Conservation (phyloP, 129 eudicot species). For the Artemisia annua region DNA sequence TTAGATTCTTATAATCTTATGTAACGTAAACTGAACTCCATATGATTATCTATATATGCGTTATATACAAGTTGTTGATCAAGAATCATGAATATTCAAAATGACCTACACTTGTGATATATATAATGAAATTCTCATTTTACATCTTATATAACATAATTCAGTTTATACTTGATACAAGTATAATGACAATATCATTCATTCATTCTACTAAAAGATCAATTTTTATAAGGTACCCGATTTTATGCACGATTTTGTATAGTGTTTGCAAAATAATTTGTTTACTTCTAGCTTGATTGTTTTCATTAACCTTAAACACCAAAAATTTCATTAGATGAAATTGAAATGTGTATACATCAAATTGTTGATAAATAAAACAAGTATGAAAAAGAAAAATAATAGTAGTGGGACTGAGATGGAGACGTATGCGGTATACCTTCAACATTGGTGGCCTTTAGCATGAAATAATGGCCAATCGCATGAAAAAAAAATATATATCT, state of each 20-base stretch:
- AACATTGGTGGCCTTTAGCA: conserved; percentile 22
- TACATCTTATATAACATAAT: not conserved
- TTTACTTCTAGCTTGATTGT: no score
- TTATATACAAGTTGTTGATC: not conserved
- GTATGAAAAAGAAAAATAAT: not conserved
- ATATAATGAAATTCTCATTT: not conserved
- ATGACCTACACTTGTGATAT: not conserved
- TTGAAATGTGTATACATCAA: no score
- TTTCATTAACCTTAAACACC: no score
- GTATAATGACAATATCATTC: no score
- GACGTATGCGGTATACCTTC: conserved; percentile 2
- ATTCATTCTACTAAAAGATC: no score
- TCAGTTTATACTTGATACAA: no score
- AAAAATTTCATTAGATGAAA: no score
- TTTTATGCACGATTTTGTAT: no score
- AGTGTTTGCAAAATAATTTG: no score
- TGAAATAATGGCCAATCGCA: conserved; percentile 26
- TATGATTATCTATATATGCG: not conserved
- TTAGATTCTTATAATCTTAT: conserved; percentile 23
- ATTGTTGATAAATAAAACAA: no score
- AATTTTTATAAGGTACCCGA: no score
- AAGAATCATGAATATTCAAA: conserved; percentile 16
- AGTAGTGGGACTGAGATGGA: not conserved
- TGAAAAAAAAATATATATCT: not conserved
- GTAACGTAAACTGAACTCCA: conserved; percentile 18